Conservation (phyloP, 78 protist species). For the Polysphondylium violaceum region DNA sequence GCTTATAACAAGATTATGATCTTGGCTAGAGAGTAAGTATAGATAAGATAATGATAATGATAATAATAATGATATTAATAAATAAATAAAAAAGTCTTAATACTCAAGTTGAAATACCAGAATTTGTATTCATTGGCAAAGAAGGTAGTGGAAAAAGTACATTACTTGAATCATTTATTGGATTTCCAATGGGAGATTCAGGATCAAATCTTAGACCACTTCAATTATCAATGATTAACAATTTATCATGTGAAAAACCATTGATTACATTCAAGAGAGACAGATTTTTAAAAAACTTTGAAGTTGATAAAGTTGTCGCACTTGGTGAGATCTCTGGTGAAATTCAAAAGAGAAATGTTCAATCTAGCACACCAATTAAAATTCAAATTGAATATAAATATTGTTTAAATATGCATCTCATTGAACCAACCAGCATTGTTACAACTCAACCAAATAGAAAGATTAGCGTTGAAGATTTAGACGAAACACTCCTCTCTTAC, state of each 20-base stretch:
- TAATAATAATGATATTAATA: background rate
- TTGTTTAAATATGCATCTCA: conserved; percentile 61
- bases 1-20: conserved; percentile 76
- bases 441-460: background rate
- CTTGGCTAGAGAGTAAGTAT: conserved; percentile 66
- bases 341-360: conserved; percentile 32
- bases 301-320: conserved; percentile 35
- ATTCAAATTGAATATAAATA: conserved; percentile 56
- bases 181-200: conserved; percentile 56
- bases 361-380: conserved; percentile 28
- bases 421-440: conserved; percentile 53
- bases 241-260: conserved; percentile 48
- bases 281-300: conserved; percentile 30
- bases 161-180: conserved; percentile 76
- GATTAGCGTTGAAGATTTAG: conserved; percentile 19
- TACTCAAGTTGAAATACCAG: conserved; percentile 82
- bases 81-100: conserved; percentile 49
- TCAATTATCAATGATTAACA: conserved; percentile 38
- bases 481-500: conserved; percentile 5
- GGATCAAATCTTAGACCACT: conserved; percentile 35
- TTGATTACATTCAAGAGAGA: conserved; percentile 64
- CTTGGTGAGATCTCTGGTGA: conserved; percentile 11
- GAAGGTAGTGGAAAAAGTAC: conserved; percentile 60
- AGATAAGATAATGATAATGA: background rate
- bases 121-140: conserved; percentile 83